Base-by-base conservation (phyloP, 169 alveolate genomes). In the Eimeria falciformis region DNA sequence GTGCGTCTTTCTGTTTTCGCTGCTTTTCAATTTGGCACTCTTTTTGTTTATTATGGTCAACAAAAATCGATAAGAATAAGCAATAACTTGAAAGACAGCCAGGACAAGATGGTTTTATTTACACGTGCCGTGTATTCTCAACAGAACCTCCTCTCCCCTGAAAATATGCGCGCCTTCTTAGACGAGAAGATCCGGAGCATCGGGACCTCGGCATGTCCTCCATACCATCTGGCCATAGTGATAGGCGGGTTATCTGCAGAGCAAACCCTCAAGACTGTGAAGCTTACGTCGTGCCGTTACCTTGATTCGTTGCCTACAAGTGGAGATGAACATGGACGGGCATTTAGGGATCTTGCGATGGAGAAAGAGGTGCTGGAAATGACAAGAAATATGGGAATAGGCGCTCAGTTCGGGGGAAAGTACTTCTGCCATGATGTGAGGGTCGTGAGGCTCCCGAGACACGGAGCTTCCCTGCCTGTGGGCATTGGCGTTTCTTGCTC, bases 351-450 rank as follows among this genome's bases (percentile, higher is more conserved):
- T 90, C 71, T 95, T 45, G 83, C 94, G 89, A 93, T 95, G 94
- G 98, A 96, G 68, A 66, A 95, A 43, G 58, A 62, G 37, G 65
- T 91, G 25, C 79, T 83, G 46, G 29, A 75, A 37, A 65, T 66
- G 66, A 79, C 92, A 53, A 95, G 96, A 78, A 93, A 92, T 33
- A 91, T 97, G 46, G 98, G 98, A 47, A 96, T 97, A 43, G 98
- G 98, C 40, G 98, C 98, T 46, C 98, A 97, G 91, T 97, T 97
- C 79, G 98, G 98, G 3, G 98, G 98, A 46, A 97, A 96, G 94
- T 96, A 97, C 95, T 97, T 96, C 94, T 93, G 97, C 73, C 98
- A 97, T 69, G 98, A 97, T 81, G 98, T 97, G 45, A 94, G 98
- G 40, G 97, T 97, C 37, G 93, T 97, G 65, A 87, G 98, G 27